phyloP scores from a whole-genome alignment of 225 moss, liverwort and hornwort species.

The Sphagnum tenellum region DNA sequence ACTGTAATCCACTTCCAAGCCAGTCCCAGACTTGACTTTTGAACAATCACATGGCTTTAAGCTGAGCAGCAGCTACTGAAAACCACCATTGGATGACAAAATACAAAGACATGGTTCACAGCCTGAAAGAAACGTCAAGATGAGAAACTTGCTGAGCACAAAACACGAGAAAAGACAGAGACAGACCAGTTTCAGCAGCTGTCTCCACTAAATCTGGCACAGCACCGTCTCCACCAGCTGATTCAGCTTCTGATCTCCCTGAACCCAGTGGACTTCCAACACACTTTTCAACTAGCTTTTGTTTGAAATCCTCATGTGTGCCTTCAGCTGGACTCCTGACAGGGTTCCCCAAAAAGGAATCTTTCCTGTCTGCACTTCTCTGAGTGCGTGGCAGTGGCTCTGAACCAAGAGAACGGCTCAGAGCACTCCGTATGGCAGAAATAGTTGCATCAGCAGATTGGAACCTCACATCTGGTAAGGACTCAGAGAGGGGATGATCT shows the following conservation, averaged over 20 bases:
- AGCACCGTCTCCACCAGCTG: conserved; percentile 4
- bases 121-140: not conserved
- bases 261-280: not conserved
- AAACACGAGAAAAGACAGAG: no score
- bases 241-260: conserved; percentile 4
- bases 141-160: no score
- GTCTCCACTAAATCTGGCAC: not conserved
- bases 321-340: not conserved
- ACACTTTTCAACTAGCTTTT: not conserved
- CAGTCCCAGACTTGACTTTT: no score
- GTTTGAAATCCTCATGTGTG: not conserved
- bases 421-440: not conserved
- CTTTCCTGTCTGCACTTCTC: not conserved
- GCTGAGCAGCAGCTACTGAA: no score
- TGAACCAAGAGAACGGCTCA: conserved; percentile 12
- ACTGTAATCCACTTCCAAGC: no score
- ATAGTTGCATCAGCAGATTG: not conserved
- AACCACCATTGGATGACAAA: no score
- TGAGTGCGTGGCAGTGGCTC: conserved; percentile 6
- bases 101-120: no score
- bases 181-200: conserved; percentile 5
- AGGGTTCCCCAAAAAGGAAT: not conserved
- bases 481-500: conserved; percentile 5
- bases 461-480: conserved; percentile 5
- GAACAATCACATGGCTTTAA: no score